Conservation (phyloP, 225 moss, liverwort and hornwort species). For the Antitrichia curtipendula region DNA sequence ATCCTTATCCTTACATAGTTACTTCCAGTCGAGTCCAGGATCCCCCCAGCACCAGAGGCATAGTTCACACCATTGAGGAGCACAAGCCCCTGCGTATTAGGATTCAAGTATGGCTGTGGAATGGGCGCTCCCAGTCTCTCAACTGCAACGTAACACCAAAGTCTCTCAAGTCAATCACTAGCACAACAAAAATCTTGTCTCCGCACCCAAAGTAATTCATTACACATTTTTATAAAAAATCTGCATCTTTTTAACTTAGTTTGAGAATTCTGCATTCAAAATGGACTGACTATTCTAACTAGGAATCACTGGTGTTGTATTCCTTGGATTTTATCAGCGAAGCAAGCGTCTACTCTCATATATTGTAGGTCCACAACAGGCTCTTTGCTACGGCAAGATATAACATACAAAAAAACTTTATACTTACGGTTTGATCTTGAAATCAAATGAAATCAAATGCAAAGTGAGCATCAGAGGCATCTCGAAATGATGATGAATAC, state of each 20-base stretch:
- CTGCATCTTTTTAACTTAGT: no score
- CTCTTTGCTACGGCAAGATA: not conserved
- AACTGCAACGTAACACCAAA: conserved; percentile 5
- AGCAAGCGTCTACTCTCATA: not conserved
- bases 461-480: not conserved
- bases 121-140: conserved; percentile 22
- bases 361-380: not conserved
- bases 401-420: not conserved
- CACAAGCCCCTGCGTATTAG: conserved; percentile 18
- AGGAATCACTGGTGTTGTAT: not conserved
- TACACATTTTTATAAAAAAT: not conserved
- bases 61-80: conserved; percentile 67
- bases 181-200: not conserved
- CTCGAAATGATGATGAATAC: not conserved
- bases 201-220: not conserved
- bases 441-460: not conserved
- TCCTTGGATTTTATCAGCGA: not conserved
- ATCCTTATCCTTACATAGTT: conserved; percentile 50
- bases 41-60: conserved; percentile 71
- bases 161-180: not conserved
- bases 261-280: not conserved
- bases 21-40: conserved; percentile 60
- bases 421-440: not conserved
- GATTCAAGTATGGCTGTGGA: conserved; percentile 37
- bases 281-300: no score